phyloP scores from a whole-genome alignment of 768 basidiomycete genomes.

The Chalciporus chontae region DNA sequence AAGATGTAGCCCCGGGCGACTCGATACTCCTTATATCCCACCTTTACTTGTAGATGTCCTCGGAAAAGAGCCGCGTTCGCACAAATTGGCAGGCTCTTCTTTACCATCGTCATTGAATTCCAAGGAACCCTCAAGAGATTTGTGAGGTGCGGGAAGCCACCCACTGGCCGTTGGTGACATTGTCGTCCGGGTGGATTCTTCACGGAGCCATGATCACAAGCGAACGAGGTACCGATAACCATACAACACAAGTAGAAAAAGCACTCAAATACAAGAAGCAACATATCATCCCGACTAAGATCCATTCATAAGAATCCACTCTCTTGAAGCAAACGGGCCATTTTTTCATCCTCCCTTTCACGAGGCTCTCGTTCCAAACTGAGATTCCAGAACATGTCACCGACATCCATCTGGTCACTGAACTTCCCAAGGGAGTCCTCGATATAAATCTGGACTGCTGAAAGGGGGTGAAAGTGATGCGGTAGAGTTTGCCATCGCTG shows the following conservation, averaged over 20 bases:
- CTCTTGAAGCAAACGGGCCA: slow-evolving; percentile 86
- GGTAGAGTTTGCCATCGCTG: slow-evolving; percentile 92
- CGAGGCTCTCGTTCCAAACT: slow-evolving; percentile 88
- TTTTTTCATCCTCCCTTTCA: slow-evolving; percentile 95
- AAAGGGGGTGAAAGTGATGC: slow-evolving; percentile 77
- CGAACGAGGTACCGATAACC: slow-evolving; percentile 4
- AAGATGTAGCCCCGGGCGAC: too few relatives aligned
- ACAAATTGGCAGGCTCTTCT: too few relatives aligned
- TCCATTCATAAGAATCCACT: slow-evolving; percentile 70
- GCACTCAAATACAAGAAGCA: slow-evolving; percentile 6
- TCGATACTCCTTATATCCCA: too few relatives aligned
- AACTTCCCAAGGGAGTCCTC: slow-evolving; percentile 74
- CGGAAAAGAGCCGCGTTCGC: too few relatives aligned
- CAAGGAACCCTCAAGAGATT: too few relatives aligned
- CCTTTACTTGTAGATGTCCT: too few relatives aligned
- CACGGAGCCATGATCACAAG: background rate
- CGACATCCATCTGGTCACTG: slow-evolving; percentile 61
- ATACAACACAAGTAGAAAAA: slow-evolving; percentile 19
- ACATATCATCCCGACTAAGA: background rate
- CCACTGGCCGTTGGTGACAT: too few relatives aligned
- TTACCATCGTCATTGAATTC: too few relatives aligned
- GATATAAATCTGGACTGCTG: slow-evolving; percentile 68
- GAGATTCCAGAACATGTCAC: slow-evolving; percentile 79
- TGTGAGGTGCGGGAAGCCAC: too few relatives aligned
- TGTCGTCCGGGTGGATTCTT: too few relatives aligned